A percentile compares a stretch with the other conserved stretches of the same genome.
phyloP scores from a whole-genome alignment of 805 yeast genomes.

The Nakazawaea ernobii region DNA sequence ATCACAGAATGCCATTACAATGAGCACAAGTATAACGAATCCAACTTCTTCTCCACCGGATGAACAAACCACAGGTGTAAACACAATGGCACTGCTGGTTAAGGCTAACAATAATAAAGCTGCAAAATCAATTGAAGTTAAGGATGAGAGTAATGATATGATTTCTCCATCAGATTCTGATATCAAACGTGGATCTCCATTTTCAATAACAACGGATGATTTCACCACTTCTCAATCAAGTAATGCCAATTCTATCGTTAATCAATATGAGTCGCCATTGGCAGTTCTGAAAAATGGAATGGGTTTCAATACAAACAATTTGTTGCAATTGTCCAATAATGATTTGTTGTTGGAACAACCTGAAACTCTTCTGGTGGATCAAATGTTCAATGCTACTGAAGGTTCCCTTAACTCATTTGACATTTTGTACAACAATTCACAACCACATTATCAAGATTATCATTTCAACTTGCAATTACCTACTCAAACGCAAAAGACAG shows the following conservation, averaged over 20 bases:
- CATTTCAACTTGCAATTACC: not conserved
- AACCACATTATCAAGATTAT: slow-evolving; percentile 1
- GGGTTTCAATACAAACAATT: not conserved
- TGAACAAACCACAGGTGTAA: slow-evolving; percentile 3
- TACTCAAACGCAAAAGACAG: not conserved
- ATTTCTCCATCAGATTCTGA: slow-evolving; percentile 69
- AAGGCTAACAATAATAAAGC: not conserved
- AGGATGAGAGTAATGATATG: slow-evolving; percentile 28
- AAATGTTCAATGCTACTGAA: not conserved
- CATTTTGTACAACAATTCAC: not conserved
- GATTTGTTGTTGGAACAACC: slow-evolving; percentile 4
- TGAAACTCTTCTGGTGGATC: not conserved
- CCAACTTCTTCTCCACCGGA: slow-evolving; percentile 19
- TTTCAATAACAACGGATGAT: slow-evolving; percentile 4
- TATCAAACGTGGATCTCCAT: slow-evolving; percentile 5
- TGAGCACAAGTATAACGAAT: slow-evolving; percentile 26
- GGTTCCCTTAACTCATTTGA: not conserved
- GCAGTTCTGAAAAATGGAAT: not conserved
- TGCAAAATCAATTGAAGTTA: not conserved
- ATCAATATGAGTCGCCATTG: slow-evolving; percentile 4
- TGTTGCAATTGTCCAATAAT: not conserved
- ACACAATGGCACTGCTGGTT: not conserved
- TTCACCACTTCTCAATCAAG: slow-evolving; percentile 4
- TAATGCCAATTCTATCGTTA: not conserved
- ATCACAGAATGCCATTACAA: slow-evolving; percentile 19